Base-by-base conservation (phyloP, 108 stramenopile genomes). In the Cylindrotheca closterium region DNA sequence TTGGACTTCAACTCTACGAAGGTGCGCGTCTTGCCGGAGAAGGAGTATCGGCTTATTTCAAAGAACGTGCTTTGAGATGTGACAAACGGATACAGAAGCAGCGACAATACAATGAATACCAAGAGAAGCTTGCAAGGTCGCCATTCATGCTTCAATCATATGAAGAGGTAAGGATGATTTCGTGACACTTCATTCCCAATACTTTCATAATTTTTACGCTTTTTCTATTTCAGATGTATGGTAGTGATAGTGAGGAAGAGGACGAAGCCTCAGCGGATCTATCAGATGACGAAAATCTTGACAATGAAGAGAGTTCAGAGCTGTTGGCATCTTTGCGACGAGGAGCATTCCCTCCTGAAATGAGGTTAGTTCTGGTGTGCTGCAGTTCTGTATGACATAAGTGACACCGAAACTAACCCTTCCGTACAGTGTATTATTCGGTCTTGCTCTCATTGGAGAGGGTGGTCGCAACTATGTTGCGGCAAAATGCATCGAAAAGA, bases 381-480 rank as follows among this genome's bases (percentile, higher is more conserved):
- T n/a, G n/a, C n/a, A n/a, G n/a, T n/a, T n/a, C n/a, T n/a, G n/a
- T n/a, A n/a, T n/a, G n/a, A n/a, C n/a, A n/a, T n/a, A n/a, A n/a
- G n/a, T n/a, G n/a, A n/a, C n/a, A n/a, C n/a, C n/a, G n/a, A n/a
- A n/a, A n/a, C n/a, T n/a, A n/a, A n/a, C n/a, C n/a, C n/a, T n/a
- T n/a, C 37, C 10, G 10, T 42, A 15, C 22, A 62, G 74, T 27
- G 76, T 88, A 0, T 67, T 93, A 27, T 75, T 75, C 57, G 74
- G 76, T 1, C 27, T 88, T 1, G 78, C 81, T 57, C 74, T 90
- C 17, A 61, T 86, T 22, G 83, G 76, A n/a, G 72, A 77, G 54
- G 89, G 89, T 29, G 83, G 80, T 17, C 63, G 77, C 47, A 75
- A 86, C 42, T 88, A 74, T 68, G 37, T 88, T 24, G 92, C 87